A percentile compares a stretch with the other conserved stretches of the same genome.
These are phyloP conservation scores for Rhizopus stolonifer DNA, from an alignment of 371 early-diverging fungal species.

Conservation along the genomic window DNA sequence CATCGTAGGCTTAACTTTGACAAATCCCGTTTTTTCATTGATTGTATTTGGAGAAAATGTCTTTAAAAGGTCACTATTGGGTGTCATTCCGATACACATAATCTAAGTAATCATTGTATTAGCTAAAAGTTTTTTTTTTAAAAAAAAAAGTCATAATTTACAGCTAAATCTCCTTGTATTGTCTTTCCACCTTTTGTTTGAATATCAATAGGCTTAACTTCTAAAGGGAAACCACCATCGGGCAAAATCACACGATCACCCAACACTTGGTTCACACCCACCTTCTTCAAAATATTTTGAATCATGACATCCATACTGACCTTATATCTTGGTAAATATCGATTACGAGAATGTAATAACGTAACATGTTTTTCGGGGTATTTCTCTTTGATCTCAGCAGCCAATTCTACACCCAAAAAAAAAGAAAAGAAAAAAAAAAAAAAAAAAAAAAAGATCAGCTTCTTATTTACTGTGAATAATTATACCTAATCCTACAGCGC, in stretches of 20 bases:
- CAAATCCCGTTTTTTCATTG: constrained; percentile 45
- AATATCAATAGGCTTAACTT: constrained; percentile 50
- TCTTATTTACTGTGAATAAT: no score
- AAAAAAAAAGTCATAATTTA: constrained; percentile 28
- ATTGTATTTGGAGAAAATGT: constrained; percentile 46
- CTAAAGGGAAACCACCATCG: constrained; percentile 41
- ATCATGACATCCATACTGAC: constrained; percentile 41
- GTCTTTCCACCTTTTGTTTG: constrained; percentile 44
- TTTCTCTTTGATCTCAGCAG: constrained; percentile 67
- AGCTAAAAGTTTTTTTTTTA: no score
- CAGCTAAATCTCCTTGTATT: constrained; percentile 56
- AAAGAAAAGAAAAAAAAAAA: no score
- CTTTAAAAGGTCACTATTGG: constrained; percentile 52
- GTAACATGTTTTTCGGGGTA: constrained; percentile 65
- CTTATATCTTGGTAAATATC: constrained; percentile 57
- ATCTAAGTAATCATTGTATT: no score
- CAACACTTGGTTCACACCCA: constrained; percentile 50
- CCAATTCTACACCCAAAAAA: constrained; percentile 42
- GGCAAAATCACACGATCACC: constrained; percentile 53
- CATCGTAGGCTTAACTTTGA: constrained; percentile 59
- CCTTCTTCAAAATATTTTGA: constrained; percentile 41
- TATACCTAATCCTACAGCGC: constrained; percentile 67
- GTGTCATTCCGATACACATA: constrained; percentile 66
- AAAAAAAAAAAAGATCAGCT: no score
- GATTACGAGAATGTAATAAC: constrained; percentile 59